These are phyloP conservation scores for Colletotrichum sp. DNA, from an alignment of 2,329 filamentous ascomycete genomes.

Conservation along the genomic window DNA sequence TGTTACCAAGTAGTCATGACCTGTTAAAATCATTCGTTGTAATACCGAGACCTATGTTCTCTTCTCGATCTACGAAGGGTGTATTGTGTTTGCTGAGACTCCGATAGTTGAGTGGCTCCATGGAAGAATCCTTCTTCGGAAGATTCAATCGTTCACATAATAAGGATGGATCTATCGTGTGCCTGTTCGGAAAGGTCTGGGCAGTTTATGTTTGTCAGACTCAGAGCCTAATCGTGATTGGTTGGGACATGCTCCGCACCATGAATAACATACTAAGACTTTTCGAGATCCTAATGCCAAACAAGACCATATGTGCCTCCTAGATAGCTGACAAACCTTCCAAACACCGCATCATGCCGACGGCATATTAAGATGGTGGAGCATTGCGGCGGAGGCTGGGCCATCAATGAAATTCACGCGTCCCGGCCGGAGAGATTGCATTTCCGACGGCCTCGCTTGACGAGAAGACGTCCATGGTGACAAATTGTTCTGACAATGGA, in stretches of 20 bases:
- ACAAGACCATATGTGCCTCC: neutral
- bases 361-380: neutral
- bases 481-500: neutral
- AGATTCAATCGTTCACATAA: neutral
- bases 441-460: neutral
- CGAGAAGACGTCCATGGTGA: neutral
- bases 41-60: neutral
- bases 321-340: neutral
- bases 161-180: rapidly evolving
- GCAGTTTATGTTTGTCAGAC: neutral
- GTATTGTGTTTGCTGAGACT: neutral
- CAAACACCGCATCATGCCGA: neutral
- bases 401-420: neutral
- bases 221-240: neutral
- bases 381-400: neutral
- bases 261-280: neutral
- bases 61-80: neutral
- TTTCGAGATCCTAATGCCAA: neutral
- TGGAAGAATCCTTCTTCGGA: no score
- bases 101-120: neutral
- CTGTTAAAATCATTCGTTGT: neutral
- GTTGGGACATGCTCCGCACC: neutral
- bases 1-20: neutral
- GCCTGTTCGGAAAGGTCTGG: neutral
- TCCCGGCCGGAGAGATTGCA: neutral